These are phyloP conservation scores for Acidomyces sp. DNA, from an alignment of 495 filamentous ascomycete species.

Conservation along the genomic window DNA sequence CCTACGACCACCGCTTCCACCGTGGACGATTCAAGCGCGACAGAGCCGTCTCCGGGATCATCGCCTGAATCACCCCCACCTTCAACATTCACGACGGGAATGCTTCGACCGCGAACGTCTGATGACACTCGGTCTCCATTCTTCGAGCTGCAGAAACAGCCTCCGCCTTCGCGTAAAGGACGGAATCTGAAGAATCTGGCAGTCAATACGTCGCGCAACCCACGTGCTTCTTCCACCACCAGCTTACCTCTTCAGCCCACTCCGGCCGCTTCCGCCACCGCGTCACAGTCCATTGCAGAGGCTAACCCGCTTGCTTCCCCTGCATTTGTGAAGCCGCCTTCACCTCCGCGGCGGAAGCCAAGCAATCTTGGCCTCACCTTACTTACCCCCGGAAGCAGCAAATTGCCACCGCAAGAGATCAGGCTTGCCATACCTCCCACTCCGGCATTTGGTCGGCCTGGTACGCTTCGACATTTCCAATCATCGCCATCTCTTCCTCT, in stretches of 20 bases:
- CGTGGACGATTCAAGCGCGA: constrained; percentile 71
- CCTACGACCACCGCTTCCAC: constrained; percentile 93
- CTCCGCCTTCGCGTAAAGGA: constrained; percentile 57
- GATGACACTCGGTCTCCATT: constrained; percentile 19
- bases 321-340: constrained; percentile 61
- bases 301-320: constrained; percentile 72
- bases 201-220: constrained; percentile 54
- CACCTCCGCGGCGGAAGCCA: constrained; percentile 58
- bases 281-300: neutral
- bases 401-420: constrained; percentile 17
- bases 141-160: constrained; percentile 36
- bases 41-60: constrained; percentile 82
- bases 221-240: constrained; percentile 26
- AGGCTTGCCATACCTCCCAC: constrained; percentile 30
- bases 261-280: neutral
- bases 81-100: constrained; percentile 12
- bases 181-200: constrained; percentile 92
- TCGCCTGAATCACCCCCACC: constrained; percentile 35
- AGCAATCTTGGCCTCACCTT: constrained; percentile 64
- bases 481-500: constrained; percentile 53
- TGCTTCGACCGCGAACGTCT: constrained; percentile 16
- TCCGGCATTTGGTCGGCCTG: constrained; percentile 25
- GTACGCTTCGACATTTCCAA: constrained; percentile 48
- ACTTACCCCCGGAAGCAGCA: constrained; percentile 41
- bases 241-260: constrained; percentile 10